Evolutionary conservation across 345 rosid genomes (phyloP).

Genomic region (Gossypium raimondii): DNA sequence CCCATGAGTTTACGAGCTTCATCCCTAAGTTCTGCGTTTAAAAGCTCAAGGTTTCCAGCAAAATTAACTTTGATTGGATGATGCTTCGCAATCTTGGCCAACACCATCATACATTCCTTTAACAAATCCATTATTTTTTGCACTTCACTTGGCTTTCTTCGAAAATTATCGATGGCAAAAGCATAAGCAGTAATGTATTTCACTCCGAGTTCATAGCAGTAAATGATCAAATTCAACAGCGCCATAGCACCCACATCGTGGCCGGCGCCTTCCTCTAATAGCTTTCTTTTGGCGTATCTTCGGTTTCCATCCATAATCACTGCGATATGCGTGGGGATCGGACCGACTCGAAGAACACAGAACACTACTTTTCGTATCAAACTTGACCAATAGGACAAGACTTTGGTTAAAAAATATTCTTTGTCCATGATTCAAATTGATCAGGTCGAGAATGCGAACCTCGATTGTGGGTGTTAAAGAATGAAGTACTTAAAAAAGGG

Average conservation of each 20-base stretch:
- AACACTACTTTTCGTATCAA: background rate
- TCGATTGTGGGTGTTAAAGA: background rate
- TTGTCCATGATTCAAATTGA: background rate
- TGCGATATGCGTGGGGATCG: background rate
- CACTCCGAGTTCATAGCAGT: slow-evolving; percentile 35
- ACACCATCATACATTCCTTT: slow-evolving; percentile 34
- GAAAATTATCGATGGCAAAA: slow-evolving; percentile 58
- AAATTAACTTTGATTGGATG: slow-evolving; percentile 29
- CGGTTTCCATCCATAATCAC: slow-evolving; percentile 7
- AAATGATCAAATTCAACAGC: background rate
- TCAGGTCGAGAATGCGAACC: background rate
- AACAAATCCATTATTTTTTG: slow-evolving; percentile 43
- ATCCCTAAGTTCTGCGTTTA: slow-evolving; percentile 29
- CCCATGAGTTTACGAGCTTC: slow-evolving; percentile 36
- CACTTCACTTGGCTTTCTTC: slow-evolving; percentile 42
- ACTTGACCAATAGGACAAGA: background rate
- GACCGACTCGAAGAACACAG: background rate
- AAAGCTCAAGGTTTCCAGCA: slow-evolving; percentile 39
- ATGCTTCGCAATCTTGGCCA: slow-evolving; percentile 30
- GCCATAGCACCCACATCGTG: background rate
- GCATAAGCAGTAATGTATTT: slow-evolving; percentile 42
- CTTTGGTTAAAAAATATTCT: background rate
- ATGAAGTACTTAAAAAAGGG: background rate
- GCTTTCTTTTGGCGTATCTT: background rate
- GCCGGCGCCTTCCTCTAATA: background rate